Percentiles rank a stretch among this genome's conserved stretches.
Conservation (phyloP, 345 rosid genomes). For the Citrus cavaleriei region DNA sequence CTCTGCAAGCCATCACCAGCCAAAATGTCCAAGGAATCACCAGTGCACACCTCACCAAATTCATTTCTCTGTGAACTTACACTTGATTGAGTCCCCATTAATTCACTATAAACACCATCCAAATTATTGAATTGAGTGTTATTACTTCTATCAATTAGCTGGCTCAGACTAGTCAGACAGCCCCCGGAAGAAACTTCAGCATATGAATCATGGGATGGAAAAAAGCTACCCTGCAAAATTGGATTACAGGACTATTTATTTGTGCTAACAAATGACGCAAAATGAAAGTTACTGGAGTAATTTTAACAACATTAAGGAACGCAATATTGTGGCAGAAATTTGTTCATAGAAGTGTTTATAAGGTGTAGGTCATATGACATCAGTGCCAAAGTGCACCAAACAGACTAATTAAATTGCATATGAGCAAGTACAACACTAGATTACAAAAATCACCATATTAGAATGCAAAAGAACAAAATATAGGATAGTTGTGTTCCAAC, state of each 20-base stretch:
- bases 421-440: not conserved
- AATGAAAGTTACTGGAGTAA: not conserved
- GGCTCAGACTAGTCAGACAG: constrained; percentile 10
- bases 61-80: constrained; percentile 32
- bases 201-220: constrained; percentile 21
- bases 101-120: constrained; percentile 27
- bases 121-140: constrained; percentile 23
- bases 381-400: not conserved
- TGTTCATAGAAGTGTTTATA: not conserved
- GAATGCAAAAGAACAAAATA: not conserved
- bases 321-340: not conserved
- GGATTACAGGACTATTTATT: constrained; percentile 11
- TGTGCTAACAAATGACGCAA: not conserved
- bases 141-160: constrained; percentile 21
- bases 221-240: constrained; percentile 37
- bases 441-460: not conserved
- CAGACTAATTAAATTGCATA: not conserved
- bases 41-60: constrained; percentile 21
- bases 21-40: constrained; percentile 43
- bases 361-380: not conserved
- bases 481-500: not conserved
- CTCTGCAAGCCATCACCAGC: constrained; percentile 54
- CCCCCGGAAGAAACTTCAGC: constrained; percentile 23
- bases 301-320: not conserved
- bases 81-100: constrained; percentile 30